Evolutionary conservation across 768 basidiomycete genomes (phyloP).

Genomic region (Leccinum subgranulosum): DNA sequence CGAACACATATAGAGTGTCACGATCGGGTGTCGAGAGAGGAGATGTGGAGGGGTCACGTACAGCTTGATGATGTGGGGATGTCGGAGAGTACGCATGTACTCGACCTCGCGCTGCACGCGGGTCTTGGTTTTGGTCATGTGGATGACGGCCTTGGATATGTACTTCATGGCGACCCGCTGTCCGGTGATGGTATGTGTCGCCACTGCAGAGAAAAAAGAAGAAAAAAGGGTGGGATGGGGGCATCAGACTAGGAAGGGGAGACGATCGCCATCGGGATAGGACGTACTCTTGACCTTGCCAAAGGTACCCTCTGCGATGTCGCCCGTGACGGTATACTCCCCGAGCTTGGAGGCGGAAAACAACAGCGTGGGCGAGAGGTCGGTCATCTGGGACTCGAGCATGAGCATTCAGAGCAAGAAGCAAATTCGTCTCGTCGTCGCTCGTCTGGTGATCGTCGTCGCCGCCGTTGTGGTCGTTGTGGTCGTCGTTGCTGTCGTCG

Average conservation of each 20-base stretch:
- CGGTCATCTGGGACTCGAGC: constrained; percentile 21
- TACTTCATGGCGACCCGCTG: constrained; percentile 98
- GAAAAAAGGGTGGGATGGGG: neutral
- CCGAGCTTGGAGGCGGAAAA: constrained; percentile 76
- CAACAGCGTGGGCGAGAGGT: constrained; percentile 28
- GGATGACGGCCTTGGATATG: constrained; percentile 91
- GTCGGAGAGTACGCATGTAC: constrained; percentile 90
- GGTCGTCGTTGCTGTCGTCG: constrained; percentile 1
- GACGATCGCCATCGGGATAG: constrained; percentile 12
- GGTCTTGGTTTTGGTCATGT: constrained; percentile 86
- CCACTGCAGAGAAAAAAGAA: constrained; percentile 1
- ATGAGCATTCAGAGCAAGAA: neutral
- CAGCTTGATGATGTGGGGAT: constrained; percentile 99
- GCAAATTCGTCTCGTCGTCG: constrained; percentile 8
- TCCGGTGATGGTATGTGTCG: constrained; percentile 57
- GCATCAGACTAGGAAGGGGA: constrained; percentile 10
- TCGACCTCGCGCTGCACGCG: constrained; percentile 94
- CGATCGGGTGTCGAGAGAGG: neutral
- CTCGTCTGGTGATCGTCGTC: neutral
- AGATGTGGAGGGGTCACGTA: constrained; percentile 35
- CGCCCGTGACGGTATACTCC: constrained; percentile 83
- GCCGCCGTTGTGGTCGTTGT: constrained; percentile 13
- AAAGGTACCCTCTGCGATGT: constrained; percentile 96
- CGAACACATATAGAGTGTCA: constrained; percentile 3
- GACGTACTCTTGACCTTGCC: constrained; percentile 97